Evolutionary conservation across 2,329 filamentous ascomycete genomes (phyloP).

Genomic region (Neocucurbitaria cava): DNA sequence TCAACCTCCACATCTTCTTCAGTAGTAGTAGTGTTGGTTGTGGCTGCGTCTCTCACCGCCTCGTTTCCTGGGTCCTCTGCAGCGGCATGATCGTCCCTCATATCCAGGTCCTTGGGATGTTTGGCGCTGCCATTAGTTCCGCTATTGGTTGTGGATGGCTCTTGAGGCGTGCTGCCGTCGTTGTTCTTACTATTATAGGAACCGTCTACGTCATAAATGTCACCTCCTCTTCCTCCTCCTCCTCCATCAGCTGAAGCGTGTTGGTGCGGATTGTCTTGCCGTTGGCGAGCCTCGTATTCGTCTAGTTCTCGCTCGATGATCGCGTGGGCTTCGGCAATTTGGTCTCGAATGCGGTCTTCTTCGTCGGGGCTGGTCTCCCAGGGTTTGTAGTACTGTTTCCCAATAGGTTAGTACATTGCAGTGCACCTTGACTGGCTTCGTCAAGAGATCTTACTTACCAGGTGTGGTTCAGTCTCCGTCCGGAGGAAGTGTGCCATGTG

Average conservation of each 20-base stretch:
- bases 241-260: constrained; percentile 10
- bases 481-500: constrained; percentile 74
- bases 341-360: constrained; percentile 72
- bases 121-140: constrained; percentile 32
- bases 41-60: constrained; percentile 20
- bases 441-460: constrained; percentile 66
- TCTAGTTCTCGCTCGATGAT: constrained; percentile 69
- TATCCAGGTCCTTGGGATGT: constrained; percentile 30
- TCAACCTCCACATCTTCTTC: constrained; percentile 31
- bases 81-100: constrained; percentile 35
- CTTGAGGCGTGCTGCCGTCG: constrained; percentile 27
- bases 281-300: constrained; percentile 62
- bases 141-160: constrained; percentile 28
- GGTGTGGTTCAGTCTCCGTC: constrained; percentile 73
- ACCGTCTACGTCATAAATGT: constrained; percentile 22
- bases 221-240: too few species aligned
- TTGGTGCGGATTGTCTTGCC: constrained; percentile 34
- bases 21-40: too few species aligned
- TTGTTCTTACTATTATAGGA: constrained; percentile 32
- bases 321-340: constrained; percentile 70
- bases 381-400: constrained; percentile 83
- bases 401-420: constrained; percentile 24
- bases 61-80: constrained; percentile 23
- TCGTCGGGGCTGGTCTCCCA: constrained; percentile 76
- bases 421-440: neutral